These are phyloP conservation scores for Citrus sp. DNA, from an alignment of 345 rosid species.

Conservation along the genomic window DNA sequence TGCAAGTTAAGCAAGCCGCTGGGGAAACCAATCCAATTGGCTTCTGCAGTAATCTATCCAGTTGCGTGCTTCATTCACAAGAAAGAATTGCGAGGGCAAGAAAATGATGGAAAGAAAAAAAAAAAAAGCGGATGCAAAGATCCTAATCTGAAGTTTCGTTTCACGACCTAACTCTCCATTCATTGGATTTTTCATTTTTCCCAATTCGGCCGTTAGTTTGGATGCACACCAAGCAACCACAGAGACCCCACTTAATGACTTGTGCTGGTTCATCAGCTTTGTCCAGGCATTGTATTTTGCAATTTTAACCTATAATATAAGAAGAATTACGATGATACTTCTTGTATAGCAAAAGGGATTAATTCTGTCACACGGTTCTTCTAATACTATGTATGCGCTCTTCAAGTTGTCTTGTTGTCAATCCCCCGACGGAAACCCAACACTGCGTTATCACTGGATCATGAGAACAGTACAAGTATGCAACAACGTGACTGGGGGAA, in stretches of 20 bases:
- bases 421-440: background rate
- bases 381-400: background rate
- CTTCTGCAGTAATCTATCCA: slow-evolving; percentile 19
- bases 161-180: slow-evolving; percentile 43
- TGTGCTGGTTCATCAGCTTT: background rate
- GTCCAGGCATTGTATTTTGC: background rate
- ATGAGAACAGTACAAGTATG: background rate
- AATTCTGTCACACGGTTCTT: background rate
- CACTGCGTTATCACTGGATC: slow-evolving; percentile 6
- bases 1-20: slow-evolving; percentile 52
- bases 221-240: slow-evolving; percentile 42
- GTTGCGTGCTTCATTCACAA: slow-evolving; percentile 42
- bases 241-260: slow-evolving; percentile 21
- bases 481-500: slow-evolving; percentile 2
- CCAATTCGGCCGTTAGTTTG: slow-evolving; percentile 46
- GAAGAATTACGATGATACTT: slow-evolving; percentile 4
- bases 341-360: background rate
- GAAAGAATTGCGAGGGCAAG: slow-evolving; percentile 23
- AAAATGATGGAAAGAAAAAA: background rate
- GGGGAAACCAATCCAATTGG: slow-evolving; percentile 16
- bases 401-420: background rate
- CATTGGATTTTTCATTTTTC: slow-evolving; percentile 27
- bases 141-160: slow-evolving; percentile 35
- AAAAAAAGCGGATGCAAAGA: slow-evolving; percentile 23
- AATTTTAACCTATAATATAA: background rate